Evolutionary conservation across 352 stramenopile genomes (phyloP), one percentile per base, ranked within the genome.

Genomic region (Phytophthora chlamydospora): DNA sequence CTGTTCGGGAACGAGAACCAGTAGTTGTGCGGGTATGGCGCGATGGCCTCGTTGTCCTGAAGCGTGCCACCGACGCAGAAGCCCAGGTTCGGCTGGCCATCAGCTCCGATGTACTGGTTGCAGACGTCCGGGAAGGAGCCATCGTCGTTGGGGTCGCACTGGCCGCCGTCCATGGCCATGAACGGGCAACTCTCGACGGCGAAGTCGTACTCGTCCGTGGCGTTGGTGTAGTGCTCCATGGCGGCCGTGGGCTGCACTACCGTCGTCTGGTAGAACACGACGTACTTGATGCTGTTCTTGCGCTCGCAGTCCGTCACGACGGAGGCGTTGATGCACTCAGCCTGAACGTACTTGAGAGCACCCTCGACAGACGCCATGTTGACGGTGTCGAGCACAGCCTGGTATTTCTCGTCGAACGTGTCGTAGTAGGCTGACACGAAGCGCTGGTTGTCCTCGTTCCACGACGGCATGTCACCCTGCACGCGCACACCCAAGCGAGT

Each of bases 1-100:
- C 65, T 88, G 64, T 91, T 91, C 6, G 85, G 83, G 75, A 88
- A 92, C 42, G 85, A 94, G 68, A 84, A 91, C 85, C 83, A 92
- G 67, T 85, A 85, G 61, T 88, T 90, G 68, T 88, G 76, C 11
- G 76, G 78, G 77, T 95, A 93, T 45, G 82, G 81, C 21, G 85
- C 85, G 6, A 79, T 65, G 5, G 45, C 36, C 5, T 92, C 80
- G 14, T 64, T 83, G 47, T 85, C 70, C 38, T 78, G 55, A 0
- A 81, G 46, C 3, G 76, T 71, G 16, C 66, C 71, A 14, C 82
- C 79, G 8, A 91, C 56, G 32, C 68, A 89, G 24, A 80, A 73
- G 17, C 82, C 82, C 12, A 91, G 35, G 0, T 86, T 72, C 2
- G 67, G 52, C 52, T 80, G 59, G 9, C 70, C 79, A 35, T 71